phyloP scores from a whole-genome alignment of 176 grass and related monocot species.

The Cenchrus purpureus region DNA sequence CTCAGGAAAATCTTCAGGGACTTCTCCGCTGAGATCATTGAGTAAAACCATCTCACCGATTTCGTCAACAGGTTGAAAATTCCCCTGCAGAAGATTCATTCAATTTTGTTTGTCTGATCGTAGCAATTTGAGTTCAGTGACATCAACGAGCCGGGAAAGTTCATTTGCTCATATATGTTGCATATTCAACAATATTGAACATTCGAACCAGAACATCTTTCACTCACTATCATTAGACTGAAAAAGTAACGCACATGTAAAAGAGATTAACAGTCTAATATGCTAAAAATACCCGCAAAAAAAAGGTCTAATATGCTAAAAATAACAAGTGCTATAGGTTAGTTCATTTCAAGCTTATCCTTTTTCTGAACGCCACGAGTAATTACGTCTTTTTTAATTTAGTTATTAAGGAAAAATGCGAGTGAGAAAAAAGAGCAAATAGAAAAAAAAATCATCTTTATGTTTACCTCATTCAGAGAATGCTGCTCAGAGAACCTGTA shows the following conservation, averaged over 20 bases:
- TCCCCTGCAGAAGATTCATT: constrained; percentile 7
- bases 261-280: background rate
- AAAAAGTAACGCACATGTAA: background rate
- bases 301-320: background rate
- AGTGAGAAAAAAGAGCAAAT: background rate
- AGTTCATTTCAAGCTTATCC: background rate
- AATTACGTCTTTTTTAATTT: background rate
- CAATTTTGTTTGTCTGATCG: constrained; percentile 1
- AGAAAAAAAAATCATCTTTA: background rate
- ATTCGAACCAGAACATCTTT: background rate
- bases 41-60: constrained; percentile 22
- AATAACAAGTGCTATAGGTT: background rate
- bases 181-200: background rate
- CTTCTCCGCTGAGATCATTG: background rate
- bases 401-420: background rate
- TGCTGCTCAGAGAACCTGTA: constrained; percentile 37
- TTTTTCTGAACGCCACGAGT: background rate
- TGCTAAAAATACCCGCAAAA: background rate
- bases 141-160: background rate
- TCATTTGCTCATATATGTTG: background rate
- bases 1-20: constrained; percentile 36
- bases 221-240: background rate
- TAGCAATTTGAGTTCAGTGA: background rate
- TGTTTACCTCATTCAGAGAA: constrained; percentile 33
- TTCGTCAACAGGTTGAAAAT: constrained; percentile 36